Evolutionary conservation across 352 stramenopile species (phyloP), one percentile per base, ranked within the genome.

Genomic region (Pythium sp.): DNA sequence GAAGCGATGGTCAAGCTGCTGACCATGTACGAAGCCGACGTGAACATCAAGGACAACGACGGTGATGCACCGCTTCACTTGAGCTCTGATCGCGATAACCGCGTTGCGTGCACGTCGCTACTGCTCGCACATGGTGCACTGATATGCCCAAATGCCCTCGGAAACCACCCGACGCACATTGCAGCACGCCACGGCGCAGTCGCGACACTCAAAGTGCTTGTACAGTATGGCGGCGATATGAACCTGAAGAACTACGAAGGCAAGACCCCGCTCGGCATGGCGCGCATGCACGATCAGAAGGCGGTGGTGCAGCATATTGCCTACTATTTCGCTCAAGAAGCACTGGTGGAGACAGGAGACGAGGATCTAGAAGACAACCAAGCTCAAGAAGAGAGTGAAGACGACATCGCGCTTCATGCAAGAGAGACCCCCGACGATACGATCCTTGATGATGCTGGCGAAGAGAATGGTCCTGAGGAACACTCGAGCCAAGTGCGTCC

Each of bases 241-340:
- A 96, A 93, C 61, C 64, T 92, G 5, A 90, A 89, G 51, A 96
- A 96, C 54, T 96, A 92, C 34, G 79, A 86, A 9, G 85, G 86
- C 1, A 90, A 88, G 56, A 95, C 87, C 5, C 84, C 87, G 3
- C 64, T 95, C 0, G 89, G 86, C 8, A 80, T 93, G 70, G 87
- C 87, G 5, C 79, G 87, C 2, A 94, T 96, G 85, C 71, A 83
- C 38, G 38, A 78, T 41, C 86, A 92, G 60, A 69, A 69, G 54
- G 61, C 53, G 0, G 72, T 93, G 26, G 82, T 93, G 11, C 64
- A 87, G n/a, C 89, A 84, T 30, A 84, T 94, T 34, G 67, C 69
- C 0, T 67, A 83, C 9, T 82, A 82, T 41, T 94, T 92, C 64
- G 82, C 85, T 1, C 64, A 87, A 24, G 84, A 94, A 24, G 43